Percentiles rank a stretch among this genome's conserved stretches.
Conservation (phyloP, 257 asterid species). For the Asclepias syriaca region DNA sequence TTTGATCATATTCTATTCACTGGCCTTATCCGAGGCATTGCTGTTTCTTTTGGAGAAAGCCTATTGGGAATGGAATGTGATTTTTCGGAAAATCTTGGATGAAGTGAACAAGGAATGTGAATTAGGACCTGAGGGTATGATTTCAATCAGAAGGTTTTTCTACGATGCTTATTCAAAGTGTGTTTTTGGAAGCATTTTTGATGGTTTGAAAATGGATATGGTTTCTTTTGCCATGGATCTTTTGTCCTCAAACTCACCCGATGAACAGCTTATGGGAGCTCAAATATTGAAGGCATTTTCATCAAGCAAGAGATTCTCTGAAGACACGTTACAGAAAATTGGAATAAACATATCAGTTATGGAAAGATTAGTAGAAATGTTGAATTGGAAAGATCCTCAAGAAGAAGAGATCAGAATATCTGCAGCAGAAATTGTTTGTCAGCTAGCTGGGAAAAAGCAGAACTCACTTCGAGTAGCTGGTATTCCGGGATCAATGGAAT, state of each 20-base stretch:
- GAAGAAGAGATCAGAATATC: slow-evolving; percentile 80
- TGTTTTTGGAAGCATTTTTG: slow-evolving; percentile 81
- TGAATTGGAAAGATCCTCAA: slow-evolving; percentile 81
- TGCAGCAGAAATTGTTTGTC: slow-evolving; percentile 65
- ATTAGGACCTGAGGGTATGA: slow-evolving; percentile 60
- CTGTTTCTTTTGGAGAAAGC: slow-evolving; percentile 83
- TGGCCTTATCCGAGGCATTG: slow-evolving; percentile 81
- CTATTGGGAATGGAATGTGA: slow-evolving; percentile 90
- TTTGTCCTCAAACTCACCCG: slow-evolving; percentile 60
- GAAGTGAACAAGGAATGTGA: slow-evolving; percentile 64
- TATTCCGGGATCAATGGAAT: slow-evolving; percentile 77
- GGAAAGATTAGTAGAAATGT: slow-evolving; percentile 80
- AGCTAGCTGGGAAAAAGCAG: slow-evolving; percentile 58
- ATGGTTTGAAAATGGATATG: slow-evolving; percentile 93
- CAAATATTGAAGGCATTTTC: slow-evolving; percentile 56
- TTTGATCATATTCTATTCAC: slow-evolving; percentile 65
- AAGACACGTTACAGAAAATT: slow-evolving; percentile 81
- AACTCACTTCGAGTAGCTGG: slow-evolving; percentile 71
- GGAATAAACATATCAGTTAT: slow-evolving; percentile 63
- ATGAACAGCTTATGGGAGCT: slow-evolving; percentile 85
- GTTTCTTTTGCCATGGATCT: slow-evolving; percentile 82
- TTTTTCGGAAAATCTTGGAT: slow-evolving; percentile 38
- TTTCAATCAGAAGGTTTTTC: slow-evolving; percentile 68
- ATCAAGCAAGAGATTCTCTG: slow-evolving; percentile 37
- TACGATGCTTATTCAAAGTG: slow-evolving; percentile 81